A percentile compares a stretch with the other conserved stretches of the same genome.
Evolutionary conservation across 371 early-diverging fungal species (phyloP).

Genomic region (Rhizopus microsporus): DNA sequence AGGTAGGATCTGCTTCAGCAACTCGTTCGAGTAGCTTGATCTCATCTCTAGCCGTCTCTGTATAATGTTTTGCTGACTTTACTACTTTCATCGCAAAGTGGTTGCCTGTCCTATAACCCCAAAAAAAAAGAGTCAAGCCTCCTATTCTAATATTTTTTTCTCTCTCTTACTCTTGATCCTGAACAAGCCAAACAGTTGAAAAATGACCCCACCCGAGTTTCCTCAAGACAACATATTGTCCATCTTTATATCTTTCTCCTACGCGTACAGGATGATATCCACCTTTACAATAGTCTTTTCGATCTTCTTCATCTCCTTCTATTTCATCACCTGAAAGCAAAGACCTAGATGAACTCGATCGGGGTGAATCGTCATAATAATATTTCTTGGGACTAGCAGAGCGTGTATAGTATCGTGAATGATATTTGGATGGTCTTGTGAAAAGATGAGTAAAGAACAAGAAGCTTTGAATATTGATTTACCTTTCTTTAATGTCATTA

Average conservation of each 20-base stretch:
- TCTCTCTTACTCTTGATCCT: conserved; percentile 66
- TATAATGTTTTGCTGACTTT: conserved; percentile 93
- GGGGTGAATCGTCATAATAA: conserved; percentile 13
- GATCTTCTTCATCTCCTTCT: conserved; percentile 81
- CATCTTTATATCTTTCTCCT: conserved; percentile 81
- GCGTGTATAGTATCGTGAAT: conserved; percentile 4
- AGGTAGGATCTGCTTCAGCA: conserved; percentile 64
- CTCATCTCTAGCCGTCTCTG: conserved; percentile 95
- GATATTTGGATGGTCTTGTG: conserved; percentile 1
- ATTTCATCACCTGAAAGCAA: conserved; percentile 10
- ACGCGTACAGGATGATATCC: conserved; percentile 94
- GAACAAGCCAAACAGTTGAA: conserved; percentile 96
- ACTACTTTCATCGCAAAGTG: conserved; percentile 96
- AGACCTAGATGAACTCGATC: conserved; percentile 14
- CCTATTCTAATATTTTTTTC: neutral
- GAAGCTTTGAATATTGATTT: neutral
- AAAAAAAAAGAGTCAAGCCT: neutral
- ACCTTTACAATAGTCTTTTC: conserved; percentile 88
- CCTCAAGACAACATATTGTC: conserved; percentile 81
- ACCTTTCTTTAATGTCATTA: conserved; percentile 10
- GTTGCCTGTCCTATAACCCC: conserved; percentile 55
- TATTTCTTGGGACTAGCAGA: conserved; percentile 9
- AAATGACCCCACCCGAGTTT: conserved; percentile 99
- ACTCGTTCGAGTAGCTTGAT: conserved; percentile 86
- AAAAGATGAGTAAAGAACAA: neutral